phyloP scores from a whole-genome alignment of 2,329 filamentous ascomycete genomes.

The Pseudogymnoascus sp. region DNA sequence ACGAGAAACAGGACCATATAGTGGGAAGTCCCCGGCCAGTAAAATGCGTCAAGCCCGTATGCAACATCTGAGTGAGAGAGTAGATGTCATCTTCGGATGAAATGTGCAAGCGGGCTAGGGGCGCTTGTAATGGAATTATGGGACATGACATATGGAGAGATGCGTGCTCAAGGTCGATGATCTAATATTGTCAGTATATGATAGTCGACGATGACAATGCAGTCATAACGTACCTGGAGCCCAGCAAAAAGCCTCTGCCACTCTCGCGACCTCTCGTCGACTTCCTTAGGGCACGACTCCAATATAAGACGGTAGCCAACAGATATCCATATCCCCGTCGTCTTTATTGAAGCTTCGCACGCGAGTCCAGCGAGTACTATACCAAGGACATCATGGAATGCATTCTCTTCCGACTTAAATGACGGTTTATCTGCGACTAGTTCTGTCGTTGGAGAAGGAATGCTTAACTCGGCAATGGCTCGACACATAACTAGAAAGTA shows the following conservation, averaged over 20 bases:
- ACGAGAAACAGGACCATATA: slow-evolving; percentile 35
- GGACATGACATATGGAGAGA: slow-evolving; percentile 35
- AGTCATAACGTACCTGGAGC: slow-evolving; percentile 18
- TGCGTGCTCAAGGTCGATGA: slow-evolving; percentile 37
- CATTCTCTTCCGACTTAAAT: slow-evolving; percentile 29
- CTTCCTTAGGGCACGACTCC: slow-evolving; percentile 33
- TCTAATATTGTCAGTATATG: slow-evolving; percentile 22
- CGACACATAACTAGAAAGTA: slow-evolving; percentile 33
- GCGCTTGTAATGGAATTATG: slow-evolving; percentile 33
- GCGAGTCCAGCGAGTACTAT: slow-evolving; percentile 34
- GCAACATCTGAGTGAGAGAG: slow-evolving; percentile 36
- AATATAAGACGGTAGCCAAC: slow-evolving; percentile 34
- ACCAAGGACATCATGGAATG: slow-evolving; percentile 35
- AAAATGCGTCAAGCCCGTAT: slow-evolving; percentile 35
- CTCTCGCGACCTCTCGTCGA: slow-evolving; percentile 31
- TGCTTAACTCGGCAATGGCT: slow-evolving; percentile 33
- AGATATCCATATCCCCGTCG: slow-evolving; percentile 37
- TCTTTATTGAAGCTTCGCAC: slow-evolving; percentile 33
- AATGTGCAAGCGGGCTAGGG: slow-evolving; percentile 30
- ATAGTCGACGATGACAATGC: not conserved
- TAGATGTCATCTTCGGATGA: slow-evolving; percentile 34
- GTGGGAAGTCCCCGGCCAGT: slow-evolving; percentile 34
- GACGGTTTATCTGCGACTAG: slow-evolving; percentile 18
- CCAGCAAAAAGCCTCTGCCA: slow-evolving; percentile 34
- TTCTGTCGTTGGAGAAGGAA: slow-evolving; percentile 26